Evolutionary conservation across 2,329 filamentous ascomycete species (phyloP).

Genomic region (Paracorniculantispora psalliotae): DNA sequence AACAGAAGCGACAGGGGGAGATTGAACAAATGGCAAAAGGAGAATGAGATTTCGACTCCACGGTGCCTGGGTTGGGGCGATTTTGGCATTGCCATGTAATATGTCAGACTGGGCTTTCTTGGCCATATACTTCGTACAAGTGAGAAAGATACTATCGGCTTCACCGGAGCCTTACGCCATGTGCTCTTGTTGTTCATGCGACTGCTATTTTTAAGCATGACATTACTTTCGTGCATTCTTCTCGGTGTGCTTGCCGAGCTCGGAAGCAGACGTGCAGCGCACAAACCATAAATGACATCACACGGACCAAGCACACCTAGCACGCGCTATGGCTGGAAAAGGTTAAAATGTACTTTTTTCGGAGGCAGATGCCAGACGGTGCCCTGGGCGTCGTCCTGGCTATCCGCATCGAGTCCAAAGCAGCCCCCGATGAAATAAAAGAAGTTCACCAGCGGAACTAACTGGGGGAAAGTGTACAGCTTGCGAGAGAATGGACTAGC

Average conservation of each 20-base stretch:
- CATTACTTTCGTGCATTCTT: neutral
- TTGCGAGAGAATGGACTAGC: neutral
- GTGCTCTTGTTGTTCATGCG: neutral
- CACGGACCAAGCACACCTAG: neutral
- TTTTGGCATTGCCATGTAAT: neutral
- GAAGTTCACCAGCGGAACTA: too few species aligned
- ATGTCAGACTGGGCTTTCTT: neutral
- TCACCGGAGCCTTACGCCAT: neutral
- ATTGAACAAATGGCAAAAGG: neutral
- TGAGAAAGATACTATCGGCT: too few species aligned
- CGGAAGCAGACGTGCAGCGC: neutral
- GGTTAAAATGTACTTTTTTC: neutral
- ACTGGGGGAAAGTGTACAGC: too few species aligned
- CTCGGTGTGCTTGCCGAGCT: neutral
- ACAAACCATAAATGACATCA: constrained; percentile 4
- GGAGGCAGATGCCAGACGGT: too few species aligned
- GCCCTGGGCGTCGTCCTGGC: neutral
- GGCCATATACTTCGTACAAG: neutral
- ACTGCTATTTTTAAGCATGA: neutral
- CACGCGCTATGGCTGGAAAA: neutral
- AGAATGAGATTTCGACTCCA: neutral
- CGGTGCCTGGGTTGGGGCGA: neutral
- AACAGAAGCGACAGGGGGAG: neutral
- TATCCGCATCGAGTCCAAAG: neutral
- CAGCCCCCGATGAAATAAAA: neutral